Conservation (phyloP, 2,329 filamentous ascomycete species). For the Stenocarpella maydis region DNA sequence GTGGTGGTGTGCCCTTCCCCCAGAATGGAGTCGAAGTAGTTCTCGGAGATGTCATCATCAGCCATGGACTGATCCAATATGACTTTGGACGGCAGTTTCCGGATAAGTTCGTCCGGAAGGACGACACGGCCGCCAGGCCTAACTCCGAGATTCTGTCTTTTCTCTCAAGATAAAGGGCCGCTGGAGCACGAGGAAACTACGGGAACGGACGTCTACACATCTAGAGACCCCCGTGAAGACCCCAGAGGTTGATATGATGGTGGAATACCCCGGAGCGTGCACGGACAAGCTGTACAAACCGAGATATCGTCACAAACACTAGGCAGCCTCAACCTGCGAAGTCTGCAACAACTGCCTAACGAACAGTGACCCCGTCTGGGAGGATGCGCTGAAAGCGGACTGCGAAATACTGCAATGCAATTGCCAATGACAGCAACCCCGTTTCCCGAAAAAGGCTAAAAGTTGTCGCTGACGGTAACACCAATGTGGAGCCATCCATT, state of each 20-base stretch:
- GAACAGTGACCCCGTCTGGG: not conserved
- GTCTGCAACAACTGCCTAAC: not conserved
- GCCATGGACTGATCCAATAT: not conserved
- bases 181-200: not conserved
- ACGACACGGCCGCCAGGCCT: not conserved
- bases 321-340: not conserved
- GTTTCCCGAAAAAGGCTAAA: not conserved
- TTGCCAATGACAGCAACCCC: not conserved
- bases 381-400: not conserved
- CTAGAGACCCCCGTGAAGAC: not conserved
- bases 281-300: not conserved
- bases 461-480: not conserved
- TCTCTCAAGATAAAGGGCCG: not conserved
- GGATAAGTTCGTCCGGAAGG: not conserved
- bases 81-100: not conserved
- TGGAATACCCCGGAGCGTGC: not conserved
- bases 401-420: not conserved
- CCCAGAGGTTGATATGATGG: not conserved
- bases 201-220: not conserved
- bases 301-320: not conserved
- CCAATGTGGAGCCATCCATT: not conserved
- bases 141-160: not conserved
- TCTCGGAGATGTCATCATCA: not conserved
- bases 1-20: not conserved
- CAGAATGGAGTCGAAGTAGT: not conserved